Evolutionary conservation across 805 yeast genomes (phyloP).

Genomic region (Kurtzmaniella cleridarum): DNA sequence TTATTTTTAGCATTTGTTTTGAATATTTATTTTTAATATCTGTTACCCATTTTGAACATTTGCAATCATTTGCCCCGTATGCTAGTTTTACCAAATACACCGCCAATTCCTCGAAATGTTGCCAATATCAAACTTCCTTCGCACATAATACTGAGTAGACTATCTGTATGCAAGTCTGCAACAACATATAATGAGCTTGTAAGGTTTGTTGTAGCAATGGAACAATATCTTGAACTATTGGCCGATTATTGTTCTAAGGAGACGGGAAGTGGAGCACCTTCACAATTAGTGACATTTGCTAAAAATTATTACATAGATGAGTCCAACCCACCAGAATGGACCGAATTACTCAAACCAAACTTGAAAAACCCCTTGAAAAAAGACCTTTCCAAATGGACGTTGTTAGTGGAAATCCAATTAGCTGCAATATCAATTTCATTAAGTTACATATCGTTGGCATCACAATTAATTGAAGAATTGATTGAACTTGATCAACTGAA

Average conservation of each 20-base stretch:
- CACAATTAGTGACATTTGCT: slow-evolving; percentile 5
- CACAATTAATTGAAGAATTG: slow-evolving; percentile 29
- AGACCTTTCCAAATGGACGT: slow-evolving; percentile 19
- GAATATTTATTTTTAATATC: neutral
- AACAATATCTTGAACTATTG: slow-evolving; percentile 26
- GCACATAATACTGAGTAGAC: slow-evolving; percentile 12
- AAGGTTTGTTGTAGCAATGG: slow-evolving; percentile 26
- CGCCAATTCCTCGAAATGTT: slow-evolving; percentile 19
- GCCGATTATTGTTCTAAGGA: slow-evolving; percentile 10
- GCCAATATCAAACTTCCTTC: slow-evolving; percentile 5
- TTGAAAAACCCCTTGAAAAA: neutral
- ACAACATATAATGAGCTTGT: slow-evolving; percentile 19
- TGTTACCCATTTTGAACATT: neutral
- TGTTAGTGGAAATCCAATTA: slow-evolving; percentile 25
- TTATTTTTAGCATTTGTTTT: neutral
- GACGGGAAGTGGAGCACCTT: slow-evolving; percentile 1
- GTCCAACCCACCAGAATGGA: slow-evolving; percentile 2
- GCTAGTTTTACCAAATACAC: slow-evolving; percentile 32
- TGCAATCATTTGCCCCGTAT: slow-evolving; percentile 8
- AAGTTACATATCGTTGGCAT: slow-evolving; percentile 27
- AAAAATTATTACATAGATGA: slow-evolving; percentile 1
- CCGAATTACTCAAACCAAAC: slow-evolving; percentile 4
- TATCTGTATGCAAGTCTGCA: slow-evolving; percentile 9
- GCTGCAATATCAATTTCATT: slow-evolving; percentile 20
- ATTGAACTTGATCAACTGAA: slow-evolving; percentile 19